phyloP scores from a whole-genome alignment of 1,284 basidiomycete species.

The Ceratobasidium sp. region DNA sequence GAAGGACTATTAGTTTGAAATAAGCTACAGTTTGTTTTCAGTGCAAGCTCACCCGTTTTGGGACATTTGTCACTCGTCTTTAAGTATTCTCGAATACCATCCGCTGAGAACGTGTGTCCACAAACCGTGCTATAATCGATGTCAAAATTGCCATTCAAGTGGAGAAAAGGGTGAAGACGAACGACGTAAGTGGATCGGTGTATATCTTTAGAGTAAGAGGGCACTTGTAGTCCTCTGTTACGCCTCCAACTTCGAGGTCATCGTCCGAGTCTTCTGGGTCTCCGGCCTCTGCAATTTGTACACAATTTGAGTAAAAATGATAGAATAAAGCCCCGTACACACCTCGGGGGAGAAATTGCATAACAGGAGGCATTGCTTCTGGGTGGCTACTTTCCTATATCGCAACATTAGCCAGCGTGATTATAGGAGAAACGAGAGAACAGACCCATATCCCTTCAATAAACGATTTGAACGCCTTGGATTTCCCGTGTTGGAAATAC shows the following conservation, averaged over 20 bases:
- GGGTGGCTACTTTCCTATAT: constrained; percentile 77
- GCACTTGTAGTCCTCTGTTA: constrained; percentile 84
- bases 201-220: constrained; percentile 78
- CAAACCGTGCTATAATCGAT: constrained; percentile 67
- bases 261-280: constrained; percentile 81
- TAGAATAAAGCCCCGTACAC: constrained; percentile 44
- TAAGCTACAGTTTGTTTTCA: background rate
- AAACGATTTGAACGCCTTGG: constrained; percentile 74
- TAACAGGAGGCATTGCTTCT: constrained; percentile 81
- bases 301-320: constrained; percentile 25
- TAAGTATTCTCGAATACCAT: constrained; percentile 72
- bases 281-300: constrained; percentile 68
- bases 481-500: constrained; percentile 64
- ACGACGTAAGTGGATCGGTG: constrained; percentile 82
- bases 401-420: background rate
- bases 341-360: constrained; percentile 80
- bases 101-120: constrained; percentile 78
- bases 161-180: constrained; percentile 55
- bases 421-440: constrained; percentile 41
- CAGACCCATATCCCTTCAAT: constrained; percentile 77
- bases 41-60: constrained; percentile 69
- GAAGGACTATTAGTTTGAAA: background rate
- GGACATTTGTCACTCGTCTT: constrained; percentile 65
- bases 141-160: constrained; percentile 23
- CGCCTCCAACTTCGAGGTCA: constrained; percentile 84